Conservation (phyloP, 163 green algal species). For the Chlorella variabilis region DNA sequence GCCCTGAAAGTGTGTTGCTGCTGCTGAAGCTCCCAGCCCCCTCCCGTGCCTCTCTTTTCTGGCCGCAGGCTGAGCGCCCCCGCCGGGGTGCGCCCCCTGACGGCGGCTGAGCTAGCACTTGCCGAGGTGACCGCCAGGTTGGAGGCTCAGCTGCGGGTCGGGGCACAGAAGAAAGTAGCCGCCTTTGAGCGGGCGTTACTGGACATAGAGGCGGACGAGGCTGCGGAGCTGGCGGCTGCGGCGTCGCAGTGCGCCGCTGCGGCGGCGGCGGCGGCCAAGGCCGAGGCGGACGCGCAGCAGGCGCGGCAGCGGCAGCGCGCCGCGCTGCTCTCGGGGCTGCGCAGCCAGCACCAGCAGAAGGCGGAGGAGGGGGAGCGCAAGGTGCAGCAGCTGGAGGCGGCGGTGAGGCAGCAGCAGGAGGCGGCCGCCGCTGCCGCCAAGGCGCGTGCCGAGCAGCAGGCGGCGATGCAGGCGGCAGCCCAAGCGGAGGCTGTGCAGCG, state of each 20-base stretch:
- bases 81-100: conserved; percentile 20
- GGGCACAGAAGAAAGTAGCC: conserved; percentile 24
- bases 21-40: too few relatives aligned
- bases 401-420: conserved; percentile 1
- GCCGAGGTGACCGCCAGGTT: conserved; percentile 12
- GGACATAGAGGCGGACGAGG: conserved; percentile 41
- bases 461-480: conserved; percentile 5
- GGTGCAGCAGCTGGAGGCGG: conserved; percentile 29
- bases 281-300: background rate
- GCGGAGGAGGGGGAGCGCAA: conserved; percentile 31
- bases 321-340: conserved; percentile 30
- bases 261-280: conserved; percentile 26
- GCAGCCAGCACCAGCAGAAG: conserved; percentile 30
- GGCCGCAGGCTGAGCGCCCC: too few relatives aligned
- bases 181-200: conserved; percentile 41
- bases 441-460: background rate
- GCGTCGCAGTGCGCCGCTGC: background rate
- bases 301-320: conserved; percentile 17
- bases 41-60: background rate
- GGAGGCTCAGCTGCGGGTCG: conserved; percentile 4
- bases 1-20: background rate
- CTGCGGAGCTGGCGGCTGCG: conserved; percentile 21
- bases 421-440: conserved; percentile 2
- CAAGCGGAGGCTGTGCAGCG: conserved; percentile 6
- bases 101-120: conserved; percentile 31